Percentiles rank a stretch among this genome's conserved stretches.
Evolutionary conservation across 257 asterid genomes (phyloP).

Genomic region (Ballota nigra): DNA sequence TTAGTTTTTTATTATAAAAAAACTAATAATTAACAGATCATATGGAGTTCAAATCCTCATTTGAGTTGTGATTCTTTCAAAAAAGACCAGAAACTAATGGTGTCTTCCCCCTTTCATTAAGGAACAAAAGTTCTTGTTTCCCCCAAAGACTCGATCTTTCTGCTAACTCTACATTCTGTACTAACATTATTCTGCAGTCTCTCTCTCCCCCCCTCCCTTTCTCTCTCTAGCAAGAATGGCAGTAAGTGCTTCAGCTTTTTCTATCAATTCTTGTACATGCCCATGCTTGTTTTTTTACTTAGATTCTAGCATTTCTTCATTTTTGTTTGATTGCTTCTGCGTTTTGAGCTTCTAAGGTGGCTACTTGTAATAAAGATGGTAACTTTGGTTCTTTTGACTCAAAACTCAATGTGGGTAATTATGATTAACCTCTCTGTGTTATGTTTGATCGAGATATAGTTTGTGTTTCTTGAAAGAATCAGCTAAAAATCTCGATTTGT

Average conservation of each 20-base stretch:
- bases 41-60: conserved; percentile 35
- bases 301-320: not conserved
- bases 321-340: not conserved
- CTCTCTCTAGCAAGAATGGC: conserved; percentile 37
- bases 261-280: conserved; percentile 10
- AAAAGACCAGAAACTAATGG: conserved; percentile 35
- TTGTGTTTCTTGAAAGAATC: not conserved
- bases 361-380: conserved; percentile 6
- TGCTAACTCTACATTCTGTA: conserved; percentile 10
- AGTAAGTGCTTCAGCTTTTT: conserved; percentile 34
- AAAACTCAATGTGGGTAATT: conserved; percentile 3
- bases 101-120: conserved; percentile 19
- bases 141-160: conserved; percentile 22
- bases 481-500: not conserved
- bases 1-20: not conserved
- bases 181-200: conserved; percentile 7
- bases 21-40: conserved; percentile 29
- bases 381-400: conserved; percentile 11
- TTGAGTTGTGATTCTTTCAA: conserved; percentile 31
- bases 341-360: conserved; percentile 11
- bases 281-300: conserved; percentile 10
- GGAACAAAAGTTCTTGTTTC: conserved; percentile 29
- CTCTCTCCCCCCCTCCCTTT: conserved; percentile 7
- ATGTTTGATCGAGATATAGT: not conserved
- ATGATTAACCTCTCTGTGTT: not conserved